phyloP scores from a whole-genome alignment of 1,284 basidiomycete species.

The Sutorius eximius region DNA sequence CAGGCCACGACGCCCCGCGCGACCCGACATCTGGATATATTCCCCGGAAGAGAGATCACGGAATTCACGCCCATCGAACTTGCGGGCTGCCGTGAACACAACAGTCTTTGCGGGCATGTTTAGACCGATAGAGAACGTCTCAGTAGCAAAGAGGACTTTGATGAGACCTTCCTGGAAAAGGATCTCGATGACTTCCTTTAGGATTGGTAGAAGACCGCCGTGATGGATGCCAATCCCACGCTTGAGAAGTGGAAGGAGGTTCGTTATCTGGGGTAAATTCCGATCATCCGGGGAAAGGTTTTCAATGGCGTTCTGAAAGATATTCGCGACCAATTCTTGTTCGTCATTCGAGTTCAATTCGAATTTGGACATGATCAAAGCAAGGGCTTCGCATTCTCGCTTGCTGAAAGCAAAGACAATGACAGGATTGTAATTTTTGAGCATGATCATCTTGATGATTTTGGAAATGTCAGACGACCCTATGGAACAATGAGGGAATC shows the following conservation, averaged over 20 bases:
- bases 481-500: constrained; percentile 33
- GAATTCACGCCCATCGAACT: constrained; percentile 96
- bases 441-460: constrained; percentile 99
- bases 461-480: constrained; percentile 95
- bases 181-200: constrained; percentile 99
- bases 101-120: constrained; percentile 99
- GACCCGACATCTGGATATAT: constrained; percentile 99
- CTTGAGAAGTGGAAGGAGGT: constrained; percentile 90
- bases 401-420: constrained; percentile 99
- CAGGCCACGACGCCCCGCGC: constrained; percentile 94
- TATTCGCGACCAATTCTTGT: constrained; percentile 82
- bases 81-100: constrained; percentile 93
- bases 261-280: constrained; percentile 91
- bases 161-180: constrained; percentile 99
- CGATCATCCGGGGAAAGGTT: constrained; percentile 88
- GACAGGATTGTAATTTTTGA: constrained; percentile 97
- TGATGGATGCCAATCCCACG: constrained; percentile 99
- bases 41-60: constrained; percentile 88
- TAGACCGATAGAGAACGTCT: constrained; percentile 98
- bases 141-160: constrained; percentile 98
- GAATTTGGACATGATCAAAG: constrained; percentile 90
- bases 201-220: constrained; percentile 93
- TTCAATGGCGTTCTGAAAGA: constrained; percentile 95
- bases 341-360: constrained; percentile 97
- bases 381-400: constrained; percentile 94